phyloP scores from a whole-genome alignment of 169 alveolate genomes.

The Cryptosporidium baileyi region DNA sequence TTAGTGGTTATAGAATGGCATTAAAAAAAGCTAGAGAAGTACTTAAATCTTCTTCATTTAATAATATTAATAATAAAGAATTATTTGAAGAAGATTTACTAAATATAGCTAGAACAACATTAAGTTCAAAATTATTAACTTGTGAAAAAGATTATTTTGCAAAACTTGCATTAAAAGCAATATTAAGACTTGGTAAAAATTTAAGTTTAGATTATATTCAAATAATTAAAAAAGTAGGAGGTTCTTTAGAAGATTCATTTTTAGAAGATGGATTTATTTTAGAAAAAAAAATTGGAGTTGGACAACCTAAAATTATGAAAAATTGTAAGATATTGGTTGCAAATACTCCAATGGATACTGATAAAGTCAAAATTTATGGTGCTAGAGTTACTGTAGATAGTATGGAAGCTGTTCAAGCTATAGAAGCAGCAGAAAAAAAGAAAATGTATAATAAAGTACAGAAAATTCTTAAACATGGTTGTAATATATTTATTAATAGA shows the following conservation, averaged over 20 bases:
- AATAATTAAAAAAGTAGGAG: constrained; percentile 97
- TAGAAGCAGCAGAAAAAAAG: constrained; percentile 97
- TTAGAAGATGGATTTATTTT: constrained; percentile 98
- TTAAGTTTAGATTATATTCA: constrained; percentile 89
- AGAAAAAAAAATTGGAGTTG: constrained; percentile 95
- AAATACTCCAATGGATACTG: constrained; percentile 99
- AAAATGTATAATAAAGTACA: constrained; percentile 97
- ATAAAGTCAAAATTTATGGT: constrained; percentile 98
- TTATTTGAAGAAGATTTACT: constrained; percentile 89
- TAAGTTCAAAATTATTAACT: constrained; percentile 95
- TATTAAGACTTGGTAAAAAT: constrained; percentile 91
- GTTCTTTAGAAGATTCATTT: constrained; percentile 94
- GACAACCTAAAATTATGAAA: constrained; percentile 90
- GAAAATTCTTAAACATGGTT: constrained; percentile 93
- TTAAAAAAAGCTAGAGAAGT: constrained; percentile 89
- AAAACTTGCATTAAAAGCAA: constrained; percentile 96
- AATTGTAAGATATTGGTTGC: constrained; percentile 93
- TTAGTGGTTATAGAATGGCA: constrained; percentile 90
- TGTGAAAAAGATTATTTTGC: constrained; percentile 96
- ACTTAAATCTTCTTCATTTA: constrained; percentile 84
- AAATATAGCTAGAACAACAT: constrained; percentile 96
- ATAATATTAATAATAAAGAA: constrained; percentile 82
- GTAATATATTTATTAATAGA: constrained; percentile 98
- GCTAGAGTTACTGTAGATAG: constrained; percentile 97
- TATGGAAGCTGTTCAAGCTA: constrained; percentile 96